Conservation (phyloP, 108 stramenopile species). For the Nannochloropsis oceanica region DNA sequence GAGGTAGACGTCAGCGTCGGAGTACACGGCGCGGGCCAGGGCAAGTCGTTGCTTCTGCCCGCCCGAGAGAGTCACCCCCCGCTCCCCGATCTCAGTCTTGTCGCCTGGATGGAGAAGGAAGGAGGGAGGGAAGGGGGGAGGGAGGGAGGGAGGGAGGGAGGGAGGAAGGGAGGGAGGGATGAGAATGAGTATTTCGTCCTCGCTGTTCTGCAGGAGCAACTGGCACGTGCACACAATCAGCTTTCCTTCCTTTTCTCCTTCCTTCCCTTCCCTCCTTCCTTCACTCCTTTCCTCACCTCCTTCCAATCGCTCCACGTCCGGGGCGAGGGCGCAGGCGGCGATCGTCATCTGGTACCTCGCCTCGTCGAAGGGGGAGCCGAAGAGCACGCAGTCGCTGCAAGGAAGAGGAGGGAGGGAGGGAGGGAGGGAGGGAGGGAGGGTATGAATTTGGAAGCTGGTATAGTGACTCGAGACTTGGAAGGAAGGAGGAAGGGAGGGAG, state of each 20-base stretch:
- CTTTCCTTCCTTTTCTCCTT: neutral
- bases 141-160: neutral
- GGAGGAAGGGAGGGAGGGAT: neutral
- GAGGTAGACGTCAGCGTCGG: constrained; percentile 27
- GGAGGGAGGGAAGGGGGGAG: neutral
- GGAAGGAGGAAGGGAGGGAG: neutral
- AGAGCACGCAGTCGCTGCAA: constrained; percentile 33
- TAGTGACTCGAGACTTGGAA: neutral
- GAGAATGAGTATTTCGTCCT: too few species aligned
- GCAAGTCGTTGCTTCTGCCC: constrained; percentile 49
- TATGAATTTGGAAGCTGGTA: neutral
- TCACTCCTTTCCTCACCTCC: neutral
- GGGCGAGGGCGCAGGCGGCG: constrained; percentile 18
- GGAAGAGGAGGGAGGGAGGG: neutral
- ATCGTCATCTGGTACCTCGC: constrained; percentile 14
- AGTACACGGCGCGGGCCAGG: constrained; percentile 43
- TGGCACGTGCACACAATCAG: too few species aligned
- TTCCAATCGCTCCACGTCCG: constrained; percentile 48
- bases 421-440: neutral
- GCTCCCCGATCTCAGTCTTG: constrained; percentile 42
- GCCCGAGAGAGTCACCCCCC: constrained; percentile 44
- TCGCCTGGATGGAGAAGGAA: constrained; percentile 19
- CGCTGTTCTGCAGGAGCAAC: too few species aligned
- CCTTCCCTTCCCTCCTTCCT: neutral
- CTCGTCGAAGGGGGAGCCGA: constrained; percentile 35